Conservation (phyloP, 306 rosid species). For the Casuarina equisetifolia region DNA sequence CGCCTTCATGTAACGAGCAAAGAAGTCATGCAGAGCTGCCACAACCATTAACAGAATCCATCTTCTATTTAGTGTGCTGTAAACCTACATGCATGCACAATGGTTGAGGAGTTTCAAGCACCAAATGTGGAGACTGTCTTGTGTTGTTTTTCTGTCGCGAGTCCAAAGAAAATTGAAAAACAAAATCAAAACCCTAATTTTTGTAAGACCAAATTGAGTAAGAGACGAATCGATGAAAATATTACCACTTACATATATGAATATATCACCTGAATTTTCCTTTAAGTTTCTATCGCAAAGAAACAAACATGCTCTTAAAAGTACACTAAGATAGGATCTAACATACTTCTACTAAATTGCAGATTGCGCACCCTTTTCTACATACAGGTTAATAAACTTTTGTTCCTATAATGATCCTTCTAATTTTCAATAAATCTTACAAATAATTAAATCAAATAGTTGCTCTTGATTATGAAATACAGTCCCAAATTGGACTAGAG, state of each 20-base stretch:
- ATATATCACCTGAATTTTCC: background rate
- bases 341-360: slow-evolving; percentile 39
- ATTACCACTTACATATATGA: background rate
- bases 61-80: slow-evolving; percentile 21
- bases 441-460: too few species aligned
- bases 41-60: slow-evolving; percentile 24
- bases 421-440: too few species aligned
- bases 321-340: background rate
- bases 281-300: background rate
- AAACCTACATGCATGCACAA: slow-evolving; percentile 8
- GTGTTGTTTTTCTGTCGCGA: background rate
- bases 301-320: background rate
- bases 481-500: too few species aligned
- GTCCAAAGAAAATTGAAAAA: background rate
- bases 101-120: background rate
- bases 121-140: background rate
- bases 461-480: too few species aligned
- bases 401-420: background rate
- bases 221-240: background rate
- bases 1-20: slow-evolving; percentile 55
- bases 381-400: background rate
- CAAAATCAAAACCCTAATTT: slow-evolving; percentile 4
- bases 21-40: slow-evolving; percentile 41
- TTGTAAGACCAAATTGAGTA: background rate
- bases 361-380: slow-evolving; percentile 27